Base-by-base conservation (phyloP, 2,329 filamentous ascomycete species). In the Aspergillus tamarii region DNA sequence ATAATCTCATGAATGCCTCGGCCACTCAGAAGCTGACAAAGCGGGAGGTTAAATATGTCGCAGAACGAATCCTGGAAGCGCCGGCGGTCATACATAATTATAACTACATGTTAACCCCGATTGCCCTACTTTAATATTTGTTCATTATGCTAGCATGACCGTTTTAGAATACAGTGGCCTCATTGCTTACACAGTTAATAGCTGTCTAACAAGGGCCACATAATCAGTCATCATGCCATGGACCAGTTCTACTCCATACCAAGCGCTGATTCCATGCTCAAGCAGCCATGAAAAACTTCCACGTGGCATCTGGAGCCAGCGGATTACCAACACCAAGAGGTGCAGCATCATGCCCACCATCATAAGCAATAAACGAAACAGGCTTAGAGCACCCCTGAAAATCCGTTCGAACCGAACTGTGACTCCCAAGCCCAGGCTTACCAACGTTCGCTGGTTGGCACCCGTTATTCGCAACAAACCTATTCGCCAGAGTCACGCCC, bases 391-490 rank as follows among this genome's bases (percentile, higher is more conserved):
- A 67, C 23, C 63, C 54, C 43, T 63, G n/a, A 45, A 62, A 67
- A 26, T 67, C 63, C 14, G 65, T 63, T 54, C 57, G 62, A 28
- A 57, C 54, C 2, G 57, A 65, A 21, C 43, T 11, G 14, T 52
- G 46, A 36, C 63, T 67, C 14, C 65, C 65, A 36, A 58, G 4
- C 2, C 12, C 19, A 11, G 65, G 60, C 34, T 32, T 59, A 41
- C 55, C 60, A 41, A 65, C n/a, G 39, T 60, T 36, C 28, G 55
- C 16, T 57, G 57, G 57, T 50, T 67, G 60, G 67, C 80, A 82
- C 7, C 76, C 74, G 61, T 82, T 81, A 66, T 77, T 74, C 16
- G 61, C 60, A 8, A 81, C 71, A 66, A 77, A 81, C 59, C 71
- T 73, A 66, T 81, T 78, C 12, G 78, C 76, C 50, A 81, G 69